A percentile compares a stretch with the other conserved stretches of the same genome.
Conservation (phyloP, 2,329 filamentous ascomycete species). For the Pleomassaria siparia region DNA sequence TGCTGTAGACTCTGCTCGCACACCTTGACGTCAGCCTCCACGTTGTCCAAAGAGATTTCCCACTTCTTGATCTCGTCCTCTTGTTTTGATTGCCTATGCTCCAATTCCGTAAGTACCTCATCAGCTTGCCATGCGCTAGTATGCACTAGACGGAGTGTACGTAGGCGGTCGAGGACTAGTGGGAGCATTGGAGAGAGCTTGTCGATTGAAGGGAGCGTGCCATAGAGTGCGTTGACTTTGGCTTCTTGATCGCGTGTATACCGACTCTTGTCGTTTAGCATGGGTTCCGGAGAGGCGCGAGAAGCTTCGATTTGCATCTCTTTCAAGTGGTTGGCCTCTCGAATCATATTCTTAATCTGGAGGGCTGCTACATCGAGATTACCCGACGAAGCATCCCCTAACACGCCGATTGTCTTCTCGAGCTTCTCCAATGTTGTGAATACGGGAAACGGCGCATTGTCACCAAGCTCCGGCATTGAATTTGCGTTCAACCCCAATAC, state of each 20-base stretch:
- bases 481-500: conserved; percentile 76
- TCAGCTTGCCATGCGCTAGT: conserved; percentile 81
- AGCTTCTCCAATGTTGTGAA: conserved; percentile 80
- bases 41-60: conserved; percentile 75
- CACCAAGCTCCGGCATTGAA: conserved; percentile 62
- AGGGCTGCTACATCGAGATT: conserved; percentile 73
- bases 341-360: conserved; percentile 67
- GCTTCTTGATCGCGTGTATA: conserved; percentile 69
- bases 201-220: conserved; percentile 85
- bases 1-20: conserved; percentile 70
- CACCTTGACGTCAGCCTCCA: conserved; percentile 73
- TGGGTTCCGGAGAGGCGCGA: conserved; percentile 10
- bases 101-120: conserved; percentile 74
- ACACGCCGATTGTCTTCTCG: conserved; percentile 74
- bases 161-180: conserved; percentile 78
- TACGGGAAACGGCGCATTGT: conserved; percentile 61
- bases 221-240: conserved; percentile 91
- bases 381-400: conserved; percentile 71
- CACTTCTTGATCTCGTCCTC: conserved; percentile 81
- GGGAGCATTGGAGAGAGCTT: conserved; percentile 82
- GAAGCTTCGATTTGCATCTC: conserved; percentile 47
- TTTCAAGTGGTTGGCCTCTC: conserved; percentile 72
- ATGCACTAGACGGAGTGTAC: conserved; percentile 82
- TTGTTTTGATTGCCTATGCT: conserved; percentile 80
- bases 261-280: conserved; percentile 16